Percentiles rank a stretch among this genome's conserved stretches.
Conservation (phyloP, 106 monocot species). For the Dendrobium chrysotoxum region DNA sequence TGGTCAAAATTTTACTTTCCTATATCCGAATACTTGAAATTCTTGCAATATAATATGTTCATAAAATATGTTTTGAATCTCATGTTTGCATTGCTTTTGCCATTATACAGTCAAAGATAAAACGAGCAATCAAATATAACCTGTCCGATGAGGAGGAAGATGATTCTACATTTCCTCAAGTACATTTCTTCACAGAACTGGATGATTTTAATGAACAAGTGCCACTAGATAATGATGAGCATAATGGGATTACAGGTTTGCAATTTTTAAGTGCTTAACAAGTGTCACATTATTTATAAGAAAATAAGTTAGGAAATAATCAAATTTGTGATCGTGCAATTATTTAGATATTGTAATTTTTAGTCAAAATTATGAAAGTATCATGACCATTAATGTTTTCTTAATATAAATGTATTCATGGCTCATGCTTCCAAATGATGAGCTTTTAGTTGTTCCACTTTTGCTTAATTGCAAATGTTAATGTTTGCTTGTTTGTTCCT, state of each 20-base stretch:
- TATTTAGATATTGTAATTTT: not conserved
- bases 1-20: not conserved
- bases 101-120: slow-evolving; percentile 48
- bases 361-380: not conserved
- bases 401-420: not conserved
- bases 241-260: slow-evolving; percentile 14
- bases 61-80: not conserved
- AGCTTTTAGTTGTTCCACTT: not conserved
- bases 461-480: not conserved
- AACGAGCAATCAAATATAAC: slow-evolving; percentile 68
- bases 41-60: not conserved
- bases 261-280: not conserved
- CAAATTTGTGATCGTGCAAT: not conserved
- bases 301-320: not conserved
- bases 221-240: slow-evolving; percentile 56
- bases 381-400: not conserved
- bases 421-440: not conserved
- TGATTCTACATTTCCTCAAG: slow-evolving; percentile 11
- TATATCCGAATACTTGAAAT: not conserved
- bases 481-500: not conserved
- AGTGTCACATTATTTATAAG: not conserved
- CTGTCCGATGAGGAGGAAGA: slow-evolving; percentile 75
- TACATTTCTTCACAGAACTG: slow-evolving; percentile 16
- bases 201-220: slow-evolving; percentile 93
- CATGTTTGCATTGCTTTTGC: not conserved